These are phyloP conservation scores for Apophysomyces trapeziformis DNA, from an alignment of 371 early-diverging fungal genomes.

Conservation along the genomic window DNA sequence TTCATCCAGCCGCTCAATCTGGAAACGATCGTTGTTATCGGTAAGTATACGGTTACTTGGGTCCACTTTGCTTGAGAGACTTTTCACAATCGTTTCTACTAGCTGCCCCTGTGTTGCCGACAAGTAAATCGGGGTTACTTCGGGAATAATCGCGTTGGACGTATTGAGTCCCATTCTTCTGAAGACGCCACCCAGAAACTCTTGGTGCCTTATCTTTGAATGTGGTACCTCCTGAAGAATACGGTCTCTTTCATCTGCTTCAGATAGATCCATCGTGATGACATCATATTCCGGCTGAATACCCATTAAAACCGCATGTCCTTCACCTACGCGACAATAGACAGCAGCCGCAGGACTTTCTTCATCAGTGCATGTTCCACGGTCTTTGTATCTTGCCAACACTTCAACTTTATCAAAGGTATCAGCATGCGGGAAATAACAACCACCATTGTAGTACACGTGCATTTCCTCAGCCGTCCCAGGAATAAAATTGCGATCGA, in stretches of 20 bases:
- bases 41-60: conserved; percentile 25
- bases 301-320: conserved; percentile 69
- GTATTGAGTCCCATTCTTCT: conserved; percentile 57
- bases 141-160: conserved; percentile 42
- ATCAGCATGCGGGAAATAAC: conserved; percentile 69
- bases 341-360: conserved; percentile 52
- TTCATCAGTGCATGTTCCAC: conserved; percentile 32
- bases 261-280: conserved; percentile 39
- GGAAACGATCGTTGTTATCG: conserved; percentile 47
- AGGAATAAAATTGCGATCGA: conserved; percentile 26
- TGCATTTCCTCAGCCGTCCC: conserved; percentile 19
- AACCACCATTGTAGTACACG: conserved; percentile 84
- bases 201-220: conserved; percentile 51
- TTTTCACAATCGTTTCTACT: conserved; percentile 22
- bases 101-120: conserved; percentile 44
- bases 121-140: conserved; percentile 61
- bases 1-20: conserved; percentile 23
- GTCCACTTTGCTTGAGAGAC: conserved; percentile 23
- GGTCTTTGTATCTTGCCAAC: conserved; percentile 63
- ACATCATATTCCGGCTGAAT: conserved; percentile 80
- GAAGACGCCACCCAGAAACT: conserved; percentile 55
- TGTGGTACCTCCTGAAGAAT: conserved; percentile 45
- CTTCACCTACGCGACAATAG: conserved; percentile 63
- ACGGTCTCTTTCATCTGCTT: conserved; percentile 29
- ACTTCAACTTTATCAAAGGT: conserved; percentile 49